A percentile compares a stretch with the other conserved stretches of the same genome.
These are phyloP conservation scores for Penicilliopsis zonata DNA, from an alignment of 495 filamentous ascomycete genomes.

Conservation along the genomic window DNA sequence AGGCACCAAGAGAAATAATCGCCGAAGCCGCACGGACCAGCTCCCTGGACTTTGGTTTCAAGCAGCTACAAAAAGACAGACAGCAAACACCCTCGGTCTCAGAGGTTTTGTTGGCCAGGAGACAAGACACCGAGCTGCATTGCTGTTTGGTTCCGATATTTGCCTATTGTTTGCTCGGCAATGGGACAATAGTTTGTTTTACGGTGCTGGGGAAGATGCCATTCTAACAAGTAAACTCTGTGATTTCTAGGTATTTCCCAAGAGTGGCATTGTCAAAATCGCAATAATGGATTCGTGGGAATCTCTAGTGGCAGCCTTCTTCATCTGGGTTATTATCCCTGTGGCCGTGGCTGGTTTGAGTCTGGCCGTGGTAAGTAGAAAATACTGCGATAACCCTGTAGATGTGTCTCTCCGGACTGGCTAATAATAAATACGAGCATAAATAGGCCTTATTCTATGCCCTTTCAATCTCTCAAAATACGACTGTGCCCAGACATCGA, in stretches of 20 bases:
- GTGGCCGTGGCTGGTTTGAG: constrained; percentile 4
- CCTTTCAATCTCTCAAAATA: constrained; percentile 22
- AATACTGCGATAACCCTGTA: background rate
- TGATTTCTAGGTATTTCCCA: too few relatives aligned
- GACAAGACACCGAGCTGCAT: too few relatives aligned
- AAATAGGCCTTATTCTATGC: constrained; percentile 14
- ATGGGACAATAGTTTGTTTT: too few relatives aligned
- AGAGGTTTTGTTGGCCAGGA: too few relatives aligned
- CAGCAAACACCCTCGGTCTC: too few relatives aligned
- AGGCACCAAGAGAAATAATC: constrained; percentile 18
- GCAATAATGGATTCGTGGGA: constrained; percentile 1
- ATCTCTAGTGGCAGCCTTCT: background rate
- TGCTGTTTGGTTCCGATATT: too few relatives aligned
- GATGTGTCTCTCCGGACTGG: too few relatives aligned
- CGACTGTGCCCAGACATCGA: constrained; percentile 19
- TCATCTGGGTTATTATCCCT: constrained; percentile 4
- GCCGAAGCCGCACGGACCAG: constrained; percentile 21
- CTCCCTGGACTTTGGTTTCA: too few relatives aligned
- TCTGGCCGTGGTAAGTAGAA: constrained; percentile 10
- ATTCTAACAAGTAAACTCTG: too few relatives aligned
- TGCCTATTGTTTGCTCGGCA: too few relatives aligned
- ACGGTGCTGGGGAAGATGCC: too few relatives aligned
- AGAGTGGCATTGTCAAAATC: too few relatives aligned
- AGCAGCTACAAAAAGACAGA: constrained; percentile 2
- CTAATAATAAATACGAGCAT: background rate